A percentile compares a stretch with the other conserved stretches of the same genome.
phyloP scores from a whole-genome alignment of 2,329 filamentous ascomycete genomes.

The Fusarium nisikadoi region DNA sequence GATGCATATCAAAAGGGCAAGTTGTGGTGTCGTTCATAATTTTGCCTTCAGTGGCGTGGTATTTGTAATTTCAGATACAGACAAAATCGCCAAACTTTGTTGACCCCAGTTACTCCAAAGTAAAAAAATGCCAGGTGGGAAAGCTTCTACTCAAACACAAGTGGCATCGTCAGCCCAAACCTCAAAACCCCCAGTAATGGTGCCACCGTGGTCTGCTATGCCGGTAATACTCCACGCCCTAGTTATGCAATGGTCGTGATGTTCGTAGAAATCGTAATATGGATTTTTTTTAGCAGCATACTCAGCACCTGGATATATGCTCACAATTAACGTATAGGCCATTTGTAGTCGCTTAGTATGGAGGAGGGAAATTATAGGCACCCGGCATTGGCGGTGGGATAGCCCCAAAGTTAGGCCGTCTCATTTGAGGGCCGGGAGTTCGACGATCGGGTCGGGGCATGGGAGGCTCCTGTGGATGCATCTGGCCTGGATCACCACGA shows the following conservation, averaged over 20 bases:
- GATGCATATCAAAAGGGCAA: not conserved
- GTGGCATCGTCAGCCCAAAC: slow-evolving; percentile 39
- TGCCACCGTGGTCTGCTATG: slow-evolving; percentile 39
- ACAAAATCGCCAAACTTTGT: slow-evolving; percentile 33
- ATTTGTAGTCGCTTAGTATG: slow-evolving; percentile 23
- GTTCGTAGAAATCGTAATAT: slow-evolving; percentile 44
- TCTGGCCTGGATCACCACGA: slow-evolving; percentile 40
- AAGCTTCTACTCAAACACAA: slow-evolving; percentile 38
- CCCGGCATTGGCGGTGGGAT: slow-evolving; percentile 36
- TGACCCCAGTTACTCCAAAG: slow-evolving; percentile 43
- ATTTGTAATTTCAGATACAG: slow-evolving; percentile 40
- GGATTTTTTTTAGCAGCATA: slow-evolving; percentile 24
- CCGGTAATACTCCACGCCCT: slow-evolving; percentile 42
- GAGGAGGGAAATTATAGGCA: slow-evolving; percentile 36
- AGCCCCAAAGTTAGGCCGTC: slow-evolving; percentile 36
- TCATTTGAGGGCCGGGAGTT: slow-evolving; percentile 44
- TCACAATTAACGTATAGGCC: slow-evolving; percentile 17
- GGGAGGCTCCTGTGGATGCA: slow-evolving; percentile 41
- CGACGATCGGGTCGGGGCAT: slow-evolving; percentile 41
- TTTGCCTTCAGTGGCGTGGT: slow-evolving; percentile 41
- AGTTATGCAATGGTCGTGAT: slow-evolving; percentile 45
- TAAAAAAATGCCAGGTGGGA: slow-evolving; percentile 34
- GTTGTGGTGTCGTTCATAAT: slow-evolving; percentile 19
- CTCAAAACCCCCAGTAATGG: slow-evolving; percentile 38
- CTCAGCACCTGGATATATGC: slow-evolving; percentile 21